Conservation (phyloP, 345 rosid species). For the Cardamine chenopodiifolia region DNA sequence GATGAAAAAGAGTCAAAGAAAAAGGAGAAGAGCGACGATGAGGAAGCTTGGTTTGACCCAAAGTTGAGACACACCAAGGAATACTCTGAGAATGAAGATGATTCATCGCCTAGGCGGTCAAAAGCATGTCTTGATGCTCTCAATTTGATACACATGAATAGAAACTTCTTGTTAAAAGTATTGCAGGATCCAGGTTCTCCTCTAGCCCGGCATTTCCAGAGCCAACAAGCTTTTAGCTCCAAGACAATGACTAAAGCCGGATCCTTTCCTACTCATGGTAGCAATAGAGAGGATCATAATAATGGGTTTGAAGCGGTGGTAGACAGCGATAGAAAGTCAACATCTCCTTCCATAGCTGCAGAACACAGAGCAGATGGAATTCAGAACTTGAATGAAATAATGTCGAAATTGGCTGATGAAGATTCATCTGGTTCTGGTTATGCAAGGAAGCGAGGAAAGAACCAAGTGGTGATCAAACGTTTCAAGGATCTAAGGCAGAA, state of each 20-base stretch:
- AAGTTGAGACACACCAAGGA: conserved; percentile 38
- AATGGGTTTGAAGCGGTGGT: conserved; percentile 23
- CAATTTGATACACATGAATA: conserved; percentile 56
- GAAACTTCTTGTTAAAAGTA: conserved; percentile 53
- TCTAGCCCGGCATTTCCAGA: conserved; percentile 52
- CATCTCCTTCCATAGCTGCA: conserved; percentile 43
- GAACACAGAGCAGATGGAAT: conserved; percentile 45
- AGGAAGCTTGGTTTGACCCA: conserved; percentile 40
- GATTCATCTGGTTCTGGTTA: conserved; percentile 44
- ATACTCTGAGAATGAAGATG: conserved; percentile 34
- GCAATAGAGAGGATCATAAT: conserved; percentile 32
- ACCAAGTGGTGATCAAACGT: conserved; percentile 54
- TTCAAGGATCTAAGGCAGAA: conserved; percentile 73
- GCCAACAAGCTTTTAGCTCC: conserved; percentile 43
- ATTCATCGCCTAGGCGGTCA: conserved; percentile 38
- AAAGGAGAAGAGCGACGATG: conserved; percentile 25
- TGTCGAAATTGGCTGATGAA: conserved; percentile 34
- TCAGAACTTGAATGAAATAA: conserved; percentile 39
- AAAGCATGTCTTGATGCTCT: conserved; percentile 56
- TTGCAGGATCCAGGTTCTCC: conserved; percentile 62
- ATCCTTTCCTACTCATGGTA: conserved; percentile 51
- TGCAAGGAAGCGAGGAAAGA: conserved; percentile 44
- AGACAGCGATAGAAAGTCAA: conserved; percentile 37
- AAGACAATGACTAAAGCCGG: conserved; percentile 46
- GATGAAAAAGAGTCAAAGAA: conserved; percentile 32